Evolutionary conservation across 306 rosid species (phyloP), one percentile per base, ranked within the genome.

Genomic region (Quercus dentata): DNA sequence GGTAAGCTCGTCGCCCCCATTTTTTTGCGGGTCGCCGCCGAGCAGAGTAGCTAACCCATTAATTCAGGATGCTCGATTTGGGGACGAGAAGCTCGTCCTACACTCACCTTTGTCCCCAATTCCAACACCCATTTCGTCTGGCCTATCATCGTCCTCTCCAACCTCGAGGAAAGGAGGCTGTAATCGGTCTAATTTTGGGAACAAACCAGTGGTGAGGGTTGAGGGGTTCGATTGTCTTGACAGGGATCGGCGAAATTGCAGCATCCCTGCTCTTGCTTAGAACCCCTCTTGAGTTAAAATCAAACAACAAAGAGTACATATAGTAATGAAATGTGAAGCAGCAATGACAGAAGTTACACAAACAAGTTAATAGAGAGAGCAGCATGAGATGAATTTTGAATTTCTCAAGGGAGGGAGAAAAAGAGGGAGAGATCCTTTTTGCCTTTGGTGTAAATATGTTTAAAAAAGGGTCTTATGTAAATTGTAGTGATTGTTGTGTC

Each of bases 151-250:
- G 2, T 84, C 98, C 17, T 82, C 97, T 0, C 74, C 97, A 0
- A 85, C 97, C 1, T 30, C 91, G 3, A 87, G 98, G 91, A 91
- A 87, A 76, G 98, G 91, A 71, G 93, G 97, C 74, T 89, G 91
- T 75, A 92, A 86, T 10, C 76, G 97, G 75, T 76, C 85, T 75
- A 91, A 81, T 89, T 91, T 89, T 74, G 97, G 93, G 63, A 85
- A 83, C 86, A 93, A 89, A 18, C 99, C 99, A 1, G 91, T 88
- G 1, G 97, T 91, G 77, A 90, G 98, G 51, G 14, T 95, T 2
- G 99, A 95, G 83, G 99, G 99, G 56, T 95, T 95, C 25, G 99
- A 95, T 84, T 95, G 97, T 80, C 92, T 91, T 12, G 94, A 92
- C 71, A 86, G 96, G 90, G 99, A 93, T 74, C 81, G 91, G 52